phyloP scores from a whole-genome alignment of 192 early-diverging fungal genomes.

The Coemansia nantahalensis region DNA sequence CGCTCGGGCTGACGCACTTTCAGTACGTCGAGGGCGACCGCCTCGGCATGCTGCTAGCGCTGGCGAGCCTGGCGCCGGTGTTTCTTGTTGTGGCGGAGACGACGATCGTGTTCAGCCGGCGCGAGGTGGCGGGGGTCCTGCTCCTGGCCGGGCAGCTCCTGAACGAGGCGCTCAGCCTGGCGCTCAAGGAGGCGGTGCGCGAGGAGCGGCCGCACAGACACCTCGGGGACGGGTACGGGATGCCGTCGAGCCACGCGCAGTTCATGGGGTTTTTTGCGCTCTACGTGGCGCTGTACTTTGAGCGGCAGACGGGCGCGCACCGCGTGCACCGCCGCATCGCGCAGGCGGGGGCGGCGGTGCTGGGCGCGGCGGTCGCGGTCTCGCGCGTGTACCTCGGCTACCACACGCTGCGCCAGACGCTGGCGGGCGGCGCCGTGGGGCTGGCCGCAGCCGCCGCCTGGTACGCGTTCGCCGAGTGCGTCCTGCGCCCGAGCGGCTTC shows the following conservation, averaged over 20 bases:
- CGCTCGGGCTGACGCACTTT: slow-evolving; percentile 46
- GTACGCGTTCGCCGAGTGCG: slow-evolving; percentile 17
- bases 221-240: slow-evolving; percentile 51
- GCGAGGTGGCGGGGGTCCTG: slow-evolving; percentile 34
- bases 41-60: slow-evolving; percentile 31
- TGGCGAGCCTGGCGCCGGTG: slow-evolving; percentile 44
- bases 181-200: slow-evolving; percentile 22
- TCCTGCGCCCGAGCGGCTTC: slow-evolving; percentile 12
- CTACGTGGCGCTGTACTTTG: slow-evolving; percentile 26
- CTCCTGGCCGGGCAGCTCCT: slow-evolving; percentile 37
- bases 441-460: slow-evolving; percentile 16
- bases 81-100: slow-evolving; percentile 45
- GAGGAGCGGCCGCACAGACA: slow-evolving; percentile 32
- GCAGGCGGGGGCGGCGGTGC: slow-evolving; percentile 18
- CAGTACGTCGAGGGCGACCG: slow-evolving; percentile 46
- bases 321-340: slow-evolving; percentile 7
- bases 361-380: slow-evolving; percentile 16
- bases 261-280: slow-evolving; percentile 48
- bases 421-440: slow-evolving; percentile 23
- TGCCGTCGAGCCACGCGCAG: slow-evolving; percentile 54
- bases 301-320: slow-evolving; percentile 8
- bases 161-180: slow-evolving; percentile 40
- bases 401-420: slow-evolving; percentile 29
- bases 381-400: slow-evolving; percentile 49
- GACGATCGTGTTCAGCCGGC: slow-evolving; percentile 41